These are phyloP conservation scores for Colletotrichum australisinense DNA, from an alignment of 2,329 filamentous ascomycete genomes.

Conservation along the genomic window DNA sequence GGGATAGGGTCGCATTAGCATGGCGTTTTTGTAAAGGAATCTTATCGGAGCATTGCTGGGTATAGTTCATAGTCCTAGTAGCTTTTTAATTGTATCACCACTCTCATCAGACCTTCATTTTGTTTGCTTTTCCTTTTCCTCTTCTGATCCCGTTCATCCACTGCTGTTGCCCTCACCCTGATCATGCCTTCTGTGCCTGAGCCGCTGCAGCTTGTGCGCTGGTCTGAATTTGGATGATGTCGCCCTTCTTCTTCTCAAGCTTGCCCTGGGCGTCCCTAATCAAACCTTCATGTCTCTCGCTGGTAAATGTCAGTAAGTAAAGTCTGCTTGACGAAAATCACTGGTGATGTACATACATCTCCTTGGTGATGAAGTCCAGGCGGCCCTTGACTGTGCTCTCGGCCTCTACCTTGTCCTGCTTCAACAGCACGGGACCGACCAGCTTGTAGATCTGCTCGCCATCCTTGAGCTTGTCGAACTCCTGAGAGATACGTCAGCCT, in stretches of 20 bases:
- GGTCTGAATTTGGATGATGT: constrained; percentile 68
- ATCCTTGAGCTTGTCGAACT: constrained; percentile 83
- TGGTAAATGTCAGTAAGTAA: constrained; percentile 29
- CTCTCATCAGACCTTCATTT: constrained; percentile 22
- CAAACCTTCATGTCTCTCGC: constrained; percentile 57
- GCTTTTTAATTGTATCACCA: constrained; percentile 33
- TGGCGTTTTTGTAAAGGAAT: constrained; percentile 20
- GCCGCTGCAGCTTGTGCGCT: constrained; percentile 56
- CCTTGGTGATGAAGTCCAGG: constrained; percentile 91
- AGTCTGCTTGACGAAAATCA: neutral
- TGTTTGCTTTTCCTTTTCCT: neutral
- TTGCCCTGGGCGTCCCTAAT: constrained; percentile 68
- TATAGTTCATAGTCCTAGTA: constrained; percentile 34
- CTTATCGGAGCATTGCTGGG: constrained; percentile 33
- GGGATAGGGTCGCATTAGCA: constrained; percentile 28
- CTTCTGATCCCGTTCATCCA: neutral
- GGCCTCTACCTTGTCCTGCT: constrained; percentile 93
- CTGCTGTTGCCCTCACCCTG: neutral
- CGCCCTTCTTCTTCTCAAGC: constrained; percentile 68
- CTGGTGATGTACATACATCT: constrained; percentile 74
- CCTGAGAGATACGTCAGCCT: constrained; percentile 58
- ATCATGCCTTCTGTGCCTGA: constrained; percentile 43
- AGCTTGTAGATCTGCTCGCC: constrained; percentile 96
- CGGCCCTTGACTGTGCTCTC: constrained; percentile 91
- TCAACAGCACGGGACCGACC: constrained; percentile 89